Conservation (phyloP, 2,329 filamentous ascomycete species). For the Diaporthe amygdali region DNA sequence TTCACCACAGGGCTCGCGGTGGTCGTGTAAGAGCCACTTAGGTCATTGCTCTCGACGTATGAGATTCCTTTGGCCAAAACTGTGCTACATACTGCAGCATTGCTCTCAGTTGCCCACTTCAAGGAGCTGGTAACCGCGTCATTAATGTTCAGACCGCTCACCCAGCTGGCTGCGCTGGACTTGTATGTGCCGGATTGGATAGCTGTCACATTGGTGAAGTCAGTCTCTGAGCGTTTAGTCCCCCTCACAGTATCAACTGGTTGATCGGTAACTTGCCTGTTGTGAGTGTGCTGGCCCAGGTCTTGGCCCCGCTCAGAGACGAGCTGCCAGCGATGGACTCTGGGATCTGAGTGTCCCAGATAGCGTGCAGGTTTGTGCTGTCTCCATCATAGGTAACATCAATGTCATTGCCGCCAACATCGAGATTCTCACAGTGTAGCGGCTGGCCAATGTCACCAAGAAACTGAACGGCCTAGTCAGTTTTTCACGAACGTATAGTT, state of each 20-base stretch:
- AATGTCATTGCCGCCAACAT: constrained; percentile 61
- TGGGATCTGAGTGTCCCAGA: constrained; percentile 66
- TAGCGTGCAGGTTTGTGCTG: constrained; percentile 61
- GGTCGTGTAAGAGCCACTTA: constrained; percentile 46
- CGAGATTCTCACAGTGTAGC: constrained; percentile 56
- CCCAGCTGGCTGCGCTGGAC: constrained; percentile 40
- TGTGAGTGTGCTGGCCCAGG: constrained; percentile 44
- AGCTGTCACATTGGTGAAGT: constrained; percentile 24
- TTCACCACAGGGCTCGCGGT: constrained; percentile 44
- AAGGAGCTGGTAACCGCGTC: constrained; percentile 39
- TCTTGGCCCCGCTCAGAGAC: constrained; percentile 39
- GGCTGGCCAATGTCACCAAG: constrained; percentile 62
- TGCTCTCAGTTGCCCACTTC: constrained; percentile 47
- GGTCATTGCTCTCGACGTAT: constrained; percentile 45
- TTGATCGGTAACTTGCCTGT: constrained; percentile 29
- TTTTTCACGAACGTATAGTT: neutral
- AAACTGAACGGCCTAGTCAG: constrained; percentile 46
- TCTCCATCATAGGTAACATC: constrained; percentile 55
- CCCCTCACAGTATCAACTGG: neutral
- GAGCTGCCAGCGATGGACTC: constrained; percentile 47
- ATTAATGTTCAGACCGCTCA: constrained; percentile 38
- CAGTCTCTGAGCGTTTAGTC: neutral
- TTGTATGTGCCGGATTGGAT: constrained; percentile 45
- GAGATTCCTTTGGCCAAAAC: constrained; percentile 43
- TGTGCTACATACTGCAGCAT: constrained; percentile 48